Base-by-base conservation (phyloP, 371 early-diverging fungal genomes). In the Conidiobolus incongruus region DNA sequence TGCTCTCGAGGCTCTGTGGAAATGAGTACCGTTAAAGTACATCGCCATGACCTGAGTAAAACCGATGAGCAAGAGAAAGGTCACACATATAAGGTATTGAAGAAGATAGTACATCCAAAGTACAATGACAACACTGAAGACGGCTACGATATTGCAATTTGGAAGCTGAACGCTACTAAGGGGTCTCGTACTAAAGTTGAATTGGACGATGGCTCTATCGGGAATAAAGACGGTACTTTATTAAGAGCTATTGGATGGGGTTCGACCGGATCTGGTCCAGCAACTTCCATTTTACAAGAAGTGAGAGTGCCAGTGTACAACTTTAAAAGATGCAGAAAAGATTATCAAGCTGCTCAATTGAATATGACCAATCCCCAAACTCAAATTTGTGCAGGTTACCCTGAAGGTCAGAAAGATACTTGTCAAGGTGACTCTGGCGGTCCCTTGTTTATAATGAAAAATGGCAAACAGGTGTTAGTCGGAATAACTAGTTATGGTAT, bases 391-490 rank as follows among this genome's bases (percentile, higher is more conserved):
- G 43, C 32, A 32, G 43, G 32, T 4, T 20, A 16, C 17, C 32
- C 32, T 13, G 43, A 42, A 12, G 43, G 32, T 13, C 21, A 21
- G 8, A 28, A 20, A 22, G 43, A 42, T 21, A 19, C 32, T 2
- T 42, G 43, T 17, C 32, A 31, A 6, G 43, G 43, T 42, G 43
- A 42, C 15, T 31, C 32, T 32, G 43, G 43, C 8, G 43, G 43
- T 22, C 43, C 43, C 2, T 11, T 42, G 3, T 42, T 42, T 15
- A 24, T 38, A 19, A 21, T 5, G 10, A 8, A 19, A 10, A 24
- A 24, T 8, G 15, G 20, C 23, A 29, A 11, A 6, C 24, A 4
- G 4, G 7, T 10, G 1, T 34, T 20, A 8, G 24, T 11, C 28
- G 22, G 50, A 17, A 49, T 44, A 32, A 22, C 24, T 8, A 24